A percentile compares a stretch with the other conserved stretches of the same genome.
These are phyloP conservation scores for Phytophthora melonis DNA, from an alignment of 352 stramenopile genomes.

Conservation along the genomic window DNA sequence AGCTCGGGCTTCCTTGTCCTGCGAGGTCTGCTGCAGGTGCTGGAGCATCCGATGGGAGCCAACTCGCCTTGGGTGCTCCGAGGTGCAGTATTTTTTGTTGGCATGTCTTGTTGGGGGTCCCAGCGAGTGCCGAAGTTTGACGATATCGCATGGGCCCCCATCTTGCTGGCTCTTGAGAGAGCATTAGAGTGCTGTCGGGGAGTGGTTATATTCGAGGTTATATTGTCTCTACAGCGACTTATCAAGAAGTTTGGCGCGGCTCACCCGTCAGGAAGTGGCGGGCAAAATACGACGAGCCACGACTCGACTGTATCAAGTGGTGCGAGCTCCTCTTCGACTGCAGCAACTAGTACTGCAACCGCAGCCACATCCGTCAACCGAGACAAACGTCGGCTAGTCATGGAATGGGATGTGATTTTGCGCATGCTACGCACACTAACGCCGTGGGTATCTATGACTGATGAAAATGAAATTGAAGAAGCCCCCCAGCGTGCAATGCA, in stretches of 20 bases:
- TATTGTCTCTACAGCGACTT: slow-evolving; percentile 85
- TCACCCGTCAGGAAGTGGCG: slow-evolving; percentile 13
- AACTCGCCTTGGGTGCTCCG: slow-evolving; percentile 81
- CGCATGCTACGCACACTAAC: slow-evolving; percentile 74
- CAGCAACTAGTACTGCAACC: not conserved
- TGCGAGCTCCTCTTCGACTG: not conserved
- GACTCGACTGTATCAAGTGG: slow-evolving; percentile 5
- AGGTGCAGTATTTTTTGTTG: slow-evolving; percentile 88
- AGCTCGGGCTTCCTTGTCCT: slow-evolving; percentile 74
- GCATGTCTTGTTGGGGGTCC: slow-evolving; percentile 91
- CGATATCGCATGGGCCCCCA: slow-evolving; percentile 76
- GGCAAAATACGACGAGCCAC: slow-evolving; percentile 18
- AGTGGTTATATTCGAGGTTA: slow-evolving; percentile 89
- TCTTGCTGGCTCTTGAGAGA: slow-evolving; percentile 73
- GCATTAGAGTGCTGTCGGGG: slow-evolving; percentile 73
- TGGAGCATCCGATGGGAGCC: slow-evolving; percentile 63
- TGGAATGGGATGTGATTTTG: slow-evolving; percentile 90
- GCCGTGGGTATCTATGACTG: slow-evolving; percentile 71
- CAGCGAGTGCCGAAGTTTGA: slow-evolving; percentile 81
- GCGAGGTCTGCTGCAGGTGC: slow-evolving; percentile 70
- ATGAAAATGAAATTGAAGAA: slow-evolving; percentile 49
- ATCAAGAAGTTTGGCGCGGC: slow-evolving; percentile 86
- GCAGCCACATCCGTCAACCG: slow-evolving; percentile 4
- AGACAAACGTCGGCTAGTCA: slow-evolving; percentile 53
- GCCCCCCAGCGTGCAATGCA: slow-evolving; percentile 18